Base-by-base conservation (phyloP, 2,329 filamentous ascomycete species). In the Phialophora chinensis region DNA sequence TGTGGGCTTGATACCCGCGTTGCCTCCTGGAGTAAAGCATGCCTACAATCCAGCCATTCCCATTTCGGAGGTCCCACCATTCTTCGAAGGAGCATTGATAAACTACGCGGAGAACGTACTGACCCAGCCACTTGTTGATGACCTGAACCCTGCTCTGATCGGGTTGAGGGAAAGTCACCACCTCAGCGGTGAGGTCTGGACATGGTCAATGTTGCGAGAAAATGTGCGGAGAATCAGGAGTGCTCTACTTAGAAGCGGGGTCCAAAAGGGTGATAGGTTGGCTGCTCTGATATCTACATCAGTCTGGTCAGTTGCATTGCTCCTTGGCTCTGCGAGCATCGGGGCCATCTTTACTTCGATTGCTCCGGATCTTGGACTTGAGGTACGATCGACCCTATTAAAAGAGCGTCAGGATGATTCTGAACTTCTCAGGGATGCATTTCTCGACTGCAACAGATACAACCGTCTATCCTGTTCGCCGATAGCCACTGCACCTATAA, bases 401-500 rank as follows among this genome's bases (percentile, higher is more conserved):
- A 27, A 31, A 44, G 20, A 29, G 14, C 5, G 20, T 44, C 14
- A 7, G 12, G 7, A n/a, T 23, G 11, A 20, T 33, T 23, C 20
- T 29, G 12, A 49, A 31, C 53, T 17, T 20, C 11, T 4, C 23
- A 60, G 57, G 58, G 58, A 61, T 61, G 58, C 25, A 52, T 29
- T 29, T 53, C 58, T 27, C 58, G 58, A 7, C 11, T 61, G 23
- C 75, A 76, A 67, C 79, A 81, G 68, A 77, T 81, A 12, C 74
- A 74, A 3, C 79, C 79, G 2, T 73, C 69, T 0, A 75, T 81
- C 1, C 66, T 81, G 4, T 80, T 81, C 64, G 78, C 75, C 1
- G 79, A 81, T 64, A 76, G 75, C n/a, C 76, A 79, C 63, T 47
- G n/a, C 33, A 67, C 61, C 14, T 69, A 69, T 57, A 69, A 69